A percentile compares a stretch with the other conserved stretches of the same genome.
Conservation (phyloP, 805 yeast species). For the Saccharomycopsis guyanensis region DNA sequence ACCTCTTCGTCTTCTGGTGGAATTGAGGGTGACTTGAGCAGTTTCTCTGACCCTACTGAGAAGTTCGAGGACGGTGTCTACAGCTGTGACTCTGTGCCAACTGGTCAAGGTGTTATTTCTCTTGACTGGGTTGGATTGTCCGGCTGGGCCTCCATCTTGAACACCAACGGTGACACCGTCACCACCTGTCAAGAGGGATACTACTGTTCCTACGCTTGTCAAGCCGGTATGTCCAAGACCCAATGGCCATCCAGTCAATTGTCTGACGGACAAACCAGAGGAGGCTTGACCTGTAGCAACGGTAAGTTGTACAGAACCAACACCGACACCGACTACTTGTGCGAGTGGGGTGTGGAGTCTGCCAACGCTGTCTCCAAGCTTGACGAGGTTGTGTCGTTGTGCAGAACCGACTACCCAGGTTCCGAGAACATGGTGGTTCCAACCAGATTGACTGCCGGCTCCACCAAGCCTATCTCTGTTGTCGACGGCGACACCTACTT, state of each 20-base stretch:
- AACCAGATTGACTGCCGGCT: conserved; percentile 69
- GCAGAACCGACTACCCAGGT: conserved; percentile 99
- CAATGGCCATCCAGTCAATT: conserved; percentile 95
- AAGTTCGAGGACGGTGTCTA: conserved; percentile 64
- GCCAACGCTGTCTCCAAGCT: conserved; percentile 53
- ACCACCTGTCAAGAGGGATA: conserved; percentile 77
- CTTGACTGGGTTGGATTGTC: conserved; percentile 68
- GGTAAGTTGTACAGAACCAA: conserved; percentile 84
- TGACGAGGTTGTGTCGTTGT: conserved; percentile 66
- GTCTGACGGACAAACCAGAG: conserved; percentile 78
- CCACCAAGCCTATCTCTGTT: conserved; percentile 58
- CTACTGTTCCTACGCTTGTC: conserved; percentile 96
- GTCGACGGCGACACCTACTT: conserved; percentile 75
- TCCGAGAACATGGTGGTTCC: conserved; percentile 98
- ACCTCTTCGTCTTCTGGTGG: conserved; percentile 29
- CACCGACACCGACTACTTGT: conserved; percentile 56
- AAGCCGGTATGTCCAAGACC: conserved; percentile 96
- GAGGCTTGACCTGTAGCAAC: conserved; percentile 80
- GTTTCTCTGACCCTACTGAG: conserved; percentile 48
- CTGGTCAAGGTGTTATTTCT: conserved; percentile 77
- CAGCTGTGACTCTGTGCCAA: conserved; percentile 61
- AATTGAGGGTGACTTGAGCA: conserved; percentile 48
- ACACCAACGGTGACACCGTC: conserved; percentile 48
- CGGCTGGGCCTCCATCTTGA: conserved; percentile 69
- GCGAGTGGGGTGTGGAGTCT: conserved; percentile 68